Evolutionary conservation across 2,329 filamentous ascomycete species (phyloP).

Genomic region (Trichoderma atrobrunneum): DNA sequence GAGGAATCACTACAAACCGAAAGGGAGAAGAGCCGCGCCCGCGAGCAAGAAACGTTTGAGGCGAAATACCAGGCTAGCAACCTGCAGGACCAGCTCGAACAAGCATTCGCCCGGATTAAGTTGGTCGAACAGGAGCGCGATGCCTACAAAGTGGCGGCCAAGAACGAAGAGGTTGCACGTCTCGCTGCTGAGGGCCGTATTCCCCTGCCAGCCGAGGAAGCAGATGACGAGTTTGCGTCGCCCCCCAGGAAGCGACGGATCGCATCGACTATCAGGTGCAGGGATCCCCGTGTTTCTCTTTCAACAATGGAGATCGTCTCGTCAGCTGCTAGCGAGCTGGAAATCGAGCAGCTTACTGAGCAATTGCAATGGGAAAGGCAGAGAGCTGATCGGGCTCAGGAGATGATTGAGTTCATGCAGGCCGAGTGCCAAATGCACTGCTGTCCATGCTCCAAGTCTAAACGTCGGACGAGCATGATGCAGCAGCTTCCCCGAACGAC

Average conservation of each 20-base stretch:
- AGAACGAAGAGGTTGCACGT: conserved; percentile 70
- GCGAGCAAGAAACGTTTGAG: conserved; percentile 68
- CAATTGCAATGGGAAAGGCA: conserved; percentile 58
- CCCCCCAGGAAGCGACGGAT: conserved; percentile 47
- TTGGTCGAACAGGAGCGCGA: conserved; percentile 72
- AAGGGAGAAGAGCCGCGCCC: conserved; percentile 57
- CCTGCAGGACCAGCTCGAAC: conserved; percentile 64
- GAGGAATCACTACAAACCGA: conserved; percentile 62
- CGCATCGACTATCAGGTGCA: conserved; percentile 25
- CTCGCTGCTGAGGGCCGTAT: conserved; percentile 70
- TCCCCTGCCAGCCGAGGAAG: conserved; percentile 58
- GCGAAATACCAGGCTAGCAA: conserved; percentile 64
- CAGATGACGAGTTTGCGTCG: conserved; percentile 61
- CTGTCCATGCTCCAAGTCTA: conserved; percentile 56
- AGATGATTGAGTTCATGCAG: conserved; percentile 73
- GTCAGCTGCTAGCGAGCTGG: conserved; percentile 54
- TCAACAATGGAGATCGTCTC: conserved; percentile 51
- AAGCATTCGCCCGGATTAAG: conserved; percentile 60
- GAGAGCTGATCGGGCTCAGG: conserved; percentile 65
- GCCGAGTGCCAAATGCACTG: conserved; percentile 68
- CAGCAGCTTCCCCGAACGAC: conserved; percentile 19
- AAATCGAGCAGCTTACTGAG: conserved; percentile 54
- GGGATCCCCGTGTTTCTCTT: conserved; percentile 45
- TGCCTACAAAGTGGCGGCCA: conserved; percentile 66
- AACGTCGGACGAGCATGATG: conserved; percentile 21